Conservation (phyloP, 176 grass and related monocot genomes). For the Juncus effusus region DNA sequence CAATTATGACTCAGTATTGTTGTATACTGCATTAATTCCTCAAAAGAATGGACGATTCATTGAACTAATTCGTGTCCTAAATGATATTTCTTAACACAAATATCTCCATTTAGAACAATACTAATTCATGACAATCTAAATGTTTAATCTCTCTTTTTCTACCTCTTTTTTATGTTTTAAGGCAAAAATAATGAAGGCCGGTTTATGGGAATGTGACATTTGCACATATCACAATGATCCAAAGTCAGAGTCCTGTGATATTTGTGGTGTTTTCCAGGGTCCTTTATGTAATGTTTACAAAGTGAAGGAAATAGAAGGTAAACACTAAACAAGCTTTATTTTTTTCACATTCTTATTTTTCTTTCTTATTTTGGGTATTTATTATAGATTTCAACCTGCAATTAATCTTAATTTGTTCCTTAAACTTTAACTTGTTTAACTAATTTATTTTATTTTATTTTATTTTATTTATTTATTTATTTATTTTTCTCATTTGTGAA, state of each 20-base stretch:
- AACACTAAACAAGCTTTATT: conserved; percentile 4
- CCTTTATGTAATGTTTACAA: conserved; percentile 38
- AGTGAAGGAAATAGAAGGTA: conserved; percentile 35
- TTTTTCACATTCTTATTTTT: no score
- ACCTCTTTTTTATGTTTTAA: conserved; percentile 12
- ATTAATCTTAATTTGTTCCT: no score
- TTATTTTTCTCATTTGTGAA: conserved; percentile 3
- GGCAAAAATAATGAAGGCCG: conserved; percentile 21
- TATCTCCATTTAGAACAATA: not conserved
- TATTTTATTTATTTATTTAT: not conserved
- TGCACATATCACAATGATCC: conserved; percentile 44
- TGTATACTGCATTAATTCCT: no score
- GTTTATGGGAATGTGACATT: conserved; percentile 62
- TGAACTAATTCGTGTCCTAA: no score
- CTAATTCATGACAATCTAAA: no score
- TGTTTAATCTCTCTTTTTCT: conserved; percentile 11
- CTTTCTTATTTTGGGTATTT: no score
- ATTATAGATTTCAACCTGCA: no score
- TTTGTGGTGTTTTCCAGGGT: conserved; percentile 59
- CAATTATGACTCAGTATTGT: no score
- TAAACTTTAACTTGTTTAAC: no score
- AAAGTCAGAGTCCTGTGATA: conserved; percentile 43
- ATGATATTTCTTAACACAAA: no score
- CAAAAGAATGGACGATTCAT: no score
- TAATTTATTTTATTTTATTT: no score